phyloP scores from a whole-genome alignment of 148 eudicot genomes.

The Vaccinium darrowii region DNA sequence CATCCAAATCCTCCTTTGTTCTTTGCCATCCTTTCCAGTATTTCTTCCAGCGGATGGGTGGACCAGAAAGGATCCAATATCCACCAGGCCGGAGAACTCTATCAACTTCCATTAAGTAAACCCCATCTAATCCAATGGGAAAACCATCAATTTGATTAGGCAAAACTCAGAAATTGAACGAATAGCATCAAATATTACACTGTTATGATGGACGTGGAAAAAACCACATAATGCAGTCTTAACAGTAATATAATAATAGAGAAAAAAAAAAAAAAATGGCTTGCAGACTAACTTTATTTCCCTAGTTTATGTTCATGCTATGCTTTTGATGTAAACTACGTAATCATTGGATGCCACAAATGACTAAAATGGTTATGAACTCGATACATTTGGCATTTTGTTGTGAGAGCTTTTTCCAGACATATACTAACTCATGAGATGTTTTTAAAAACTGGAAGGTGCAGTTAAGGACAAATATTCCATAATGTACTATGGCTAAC shows the following conservation, averaged over 20 bases:
- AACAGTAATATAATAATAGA: neutral
- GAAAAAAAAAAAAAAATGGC: neutral
- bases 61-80: conserved; percentile 78
- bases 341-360: neutral
- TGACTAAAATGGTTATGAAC: neutral
- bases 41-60: conserved; percentile 56
- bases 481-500: neutral
- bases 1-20: conserved; percentile 62
- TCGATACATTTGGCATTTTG: neutral
- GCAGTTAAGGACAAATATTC: neutral
- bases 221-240: neutral
- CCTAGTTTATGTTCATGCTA: neutral
- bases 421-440: neutral
- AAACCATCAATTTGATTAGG: neutral
- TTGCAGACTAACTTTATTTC: neutral
- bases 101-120: conserved; percentile 72
- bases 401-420: neutral
- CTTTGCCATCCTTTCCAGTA: conserved; percentile 76
- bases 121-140: conserved; percentile 41
- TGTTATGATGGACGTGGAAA: neutral
- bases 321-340: neutral
- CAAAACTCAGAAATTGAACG: neutral
- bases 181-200: neutral
- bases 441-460: neutral
- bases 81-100: conserved; percentile 77